phyloP scores from a whole-genome alignment of 2,329 filamentous ascomycete genomes.

The Aspergillus hortae region DNA sequence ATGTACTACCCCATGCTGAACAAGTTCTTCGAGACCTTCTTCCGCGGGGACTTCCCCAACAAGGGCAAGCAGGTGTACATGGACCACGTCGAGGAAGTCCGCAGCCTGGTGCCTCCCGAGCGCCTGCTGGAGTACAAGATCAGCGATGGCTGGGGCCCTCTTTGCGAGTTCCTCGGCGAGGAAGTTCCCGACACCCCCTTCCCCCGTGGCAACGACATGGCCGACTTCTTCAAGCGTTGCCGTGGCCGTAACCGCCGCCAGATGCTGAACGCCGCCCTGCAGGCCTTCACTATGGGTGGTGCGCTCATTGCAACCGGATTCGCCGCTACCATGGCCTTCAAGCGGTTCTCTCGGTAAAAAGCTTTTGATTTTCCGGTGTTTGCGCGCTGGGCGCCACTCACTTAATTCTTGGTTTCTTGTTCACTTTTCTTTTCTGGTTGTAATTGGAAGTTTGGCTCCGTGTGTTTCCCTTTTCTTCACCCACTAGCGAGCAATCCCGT shows the following conservation, averaged over 20 bases:
- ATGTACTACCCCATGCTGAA: constrained; percentile 68
- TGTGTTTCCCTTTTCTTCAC: neutral
- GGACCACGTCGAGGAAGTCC: constrained; percentile 54
- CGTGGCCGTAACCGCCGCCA: constrained; percentile 52
- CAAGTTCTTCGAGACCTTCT: constrained; percentile 67
- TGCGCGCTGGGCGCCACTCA: constrained; percentile 23
- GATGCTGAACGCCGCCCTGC: constrained; percentile 54
- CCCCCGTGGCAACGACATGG: constrained; percentile 52
- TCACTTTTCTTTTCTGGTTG: neutral
- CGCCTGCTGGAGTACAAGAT: constrained; percentile 54
- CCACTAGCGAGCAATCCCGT: constrained; percentile 1
- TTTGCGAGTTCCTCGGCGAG: constrained; percentile 54
- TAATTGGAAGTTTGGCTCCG: no score
- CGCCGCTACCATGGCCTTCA: constrained; percentile 38
- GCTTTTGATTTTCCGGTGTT: constrained; percentile 3
- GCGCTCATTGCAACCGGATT: constrained; percentile 46
- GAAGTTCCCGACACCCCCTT: constrained; percentile 49
- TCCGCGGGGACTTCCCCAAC: constrained; percentile 64
- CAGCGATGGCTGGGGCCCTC: constrained; percentile 52
- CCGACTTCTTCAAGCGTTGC: constrained; percentile 54
- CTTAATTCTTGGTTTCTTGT: neutral
- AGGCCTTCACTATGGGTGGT: constrained; percentile 49
- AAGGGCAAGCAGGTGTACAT: constrained; percentile 62
- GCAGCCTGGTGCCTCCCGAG: constrained; percentile 46
- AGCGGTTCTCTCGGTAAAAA: constrained; percentile 32